These are phyloP conservation scores for Priceomyces haplophilus DNA, from an alignment of 805 yeast genomes.

Conservation along the genomic window DNA sequence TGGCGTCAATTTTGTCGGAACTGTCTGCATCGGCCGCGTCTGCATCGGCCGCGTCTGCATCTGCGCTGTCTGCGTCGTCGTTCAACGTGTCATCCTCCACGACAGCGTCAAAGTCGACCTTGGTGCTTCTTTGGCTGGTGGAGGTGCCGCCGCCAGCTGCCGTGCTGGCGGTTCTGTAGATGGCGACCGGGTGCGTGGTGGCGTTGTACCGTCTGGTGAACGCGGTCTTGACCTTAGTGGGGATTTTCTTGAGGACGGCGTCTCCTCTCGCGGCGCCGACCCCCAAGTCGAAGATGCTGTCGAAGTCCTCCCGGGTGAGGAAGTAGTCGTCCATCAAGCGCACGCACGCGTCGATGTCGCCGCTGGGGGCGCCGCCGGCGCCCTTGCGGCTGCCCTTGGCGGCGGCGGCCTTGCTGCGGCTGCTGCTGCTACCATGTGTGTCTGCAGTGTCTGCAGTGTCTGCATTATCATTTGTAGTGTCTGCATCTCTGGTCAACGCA, in stretches of 20 bases:
- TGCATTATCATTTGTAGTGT: too few species aligned
- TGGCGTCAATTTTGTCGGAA: constrained; percentile 46
- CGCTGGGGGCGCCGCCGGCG: too few species aligned
- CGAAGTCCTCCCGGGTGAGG: constrained; percentile 91
- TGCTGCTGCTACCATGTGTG: too few species aligned
- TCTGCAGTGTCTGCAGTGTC: too few species aligned
- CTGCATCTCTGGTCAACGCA: too few species aligned
- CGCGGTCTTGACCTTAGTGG: constrained; percentile 76
- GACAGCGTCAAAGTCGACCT: constrained; percentile 72
- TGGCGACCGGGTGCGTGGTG: constrained; percentile 77
- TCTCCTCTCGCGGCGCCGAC: constrained; percentile 55
- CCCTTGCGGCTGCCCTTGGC: too few species aligned
- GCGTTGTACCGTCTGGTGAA: constrained; percentile 85
- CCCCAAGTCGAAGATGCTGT: constrained; percentile 75
- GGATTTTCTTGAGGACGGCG: constrained; percentile 53
- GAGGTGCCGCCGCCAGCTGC: constrained; percentile 30
- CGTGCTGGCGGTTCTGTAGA: constrained; percentile 67
- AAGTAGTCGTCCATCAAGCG: constrained; percentile 80
- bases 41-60: constrained; percentile 35
- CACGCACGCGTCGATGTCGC: too few species aligned
- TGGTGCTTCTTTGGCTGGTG: too few species aligned
- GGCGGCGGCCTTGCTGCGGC: too few species aligned
- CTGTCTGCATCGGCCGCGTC: constrained; percentile 44
- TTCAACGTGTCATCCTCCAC: constrained; percentile 55
- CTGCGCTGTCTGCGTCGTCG: constrained; percentile 42